Evolutionary conservation across 495 filamentous ascomycete species (phyloP).

Genomic region (Aspergillus asperescens): DNA sequence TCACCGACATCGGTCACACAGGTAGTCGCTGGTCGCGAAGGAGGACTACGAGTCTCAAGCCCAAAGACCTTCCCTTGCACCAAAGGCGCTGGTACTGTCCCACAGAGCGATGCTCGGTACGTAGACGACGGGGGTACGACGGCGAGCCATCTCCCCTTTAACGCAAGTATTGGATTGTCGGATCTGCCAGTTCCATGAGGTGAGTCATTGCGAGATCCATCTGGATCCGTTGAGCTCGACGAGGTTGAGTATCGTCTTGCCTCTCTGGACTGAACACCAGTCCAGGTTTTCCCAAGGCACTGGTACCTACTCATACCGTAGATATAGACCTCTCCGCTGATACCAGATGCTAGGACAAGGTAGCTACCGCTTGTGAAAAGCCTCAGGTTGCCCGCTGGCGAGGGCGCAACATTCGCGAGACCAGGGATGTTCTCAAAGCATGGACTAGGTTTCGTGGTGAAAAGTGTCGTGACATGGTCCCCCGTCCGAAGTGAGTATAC

Average conservation of each 20-base stretch:
- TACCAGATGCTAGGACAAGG: constrained; percentile 68
- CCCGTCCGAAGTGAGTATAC: constrained; percentile 73
- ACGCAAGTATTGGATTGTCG: constrained; percentile 62
- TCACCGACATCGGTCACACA: constrained; percentile 74
- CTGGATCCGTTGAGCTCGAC: constrained; percentile 50
- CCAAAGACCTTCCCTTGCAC: constrained; percentile 55
- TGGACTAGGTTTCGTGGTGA: constrained; percentile 49
- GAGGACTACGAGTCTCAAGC: constrained; percentile 63
- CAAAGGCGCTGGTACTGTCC: constrained; percentile 39
- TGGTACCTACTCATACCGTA: constrained; percentile 64
- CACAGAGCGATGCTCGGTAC: constrained; percentile 63
- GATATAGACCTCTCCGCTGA: constrained; percentile 80
- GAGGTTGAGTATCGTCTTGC: constrained; percentile 47
- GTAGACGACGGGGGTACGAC: constrained; percentile 67
- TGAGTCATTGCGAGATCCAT: constrained; percentile 48
- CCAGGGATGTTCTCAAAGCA: constrained; percentile 40
- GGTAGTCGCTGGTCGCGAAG: constrained; percentile 66
- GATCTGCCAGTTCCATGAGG: constrained; percentile 37
- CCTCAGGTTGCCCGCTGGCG: constrained; percentile 63
- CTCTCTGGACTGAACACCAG: constrained; percentile 59
- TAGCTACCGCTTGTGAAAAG: constrained; percentile 62
- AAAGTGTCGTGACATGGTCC: constrained; percentile 61
- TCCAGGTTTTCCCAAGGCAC: constrained; percentile 85
- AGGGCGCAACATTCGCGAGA: constrained; percentile 46
- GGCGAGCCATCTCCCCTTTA: constrained; percentile 79